These are phyloP conservation scores for Neoarthrinium moseri DNA, from an alignment of 2,329 filamentous ascomycete species.

Conservation along the genomic window DNA sequence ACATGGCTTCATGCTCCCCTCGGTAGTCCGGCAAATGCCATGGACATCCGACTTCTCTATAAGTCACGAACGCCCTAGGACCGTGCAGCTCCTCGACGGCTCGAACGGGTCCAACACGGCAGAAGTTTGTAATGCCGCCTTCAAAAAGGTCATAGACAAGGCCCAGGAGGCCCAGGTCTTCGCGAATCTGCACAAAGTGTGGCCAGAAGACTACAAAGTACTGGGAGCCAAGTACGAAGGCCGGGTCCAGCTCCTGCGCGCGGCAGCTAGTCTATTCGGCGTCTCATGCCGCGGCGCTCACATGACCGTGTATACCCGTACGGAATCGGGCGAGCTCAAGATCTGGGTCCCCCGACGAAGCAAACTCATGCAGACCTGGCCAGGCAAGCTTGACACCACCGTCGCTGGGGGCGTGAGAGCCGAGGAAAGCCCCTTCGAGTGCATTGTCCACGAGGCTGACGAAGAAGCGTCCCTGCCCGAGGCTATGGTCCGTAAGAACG, in stretches of 20 bases:
- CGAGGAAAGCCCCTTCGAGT: conserved; percentile 62
- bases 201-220: conserved; percentile 28
- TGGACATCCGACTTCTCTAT: conserved; percentile 35
- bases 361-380: conserved; percentile 65
- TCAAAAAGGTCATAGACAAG: conserved; percentile 22
- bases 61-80: conserved; percentile 22
- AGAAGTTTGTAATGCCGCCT: conserved; percentile 22
- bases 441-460: conserved; percentile 64
- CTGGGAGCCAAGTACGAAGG: conserved; percentile 21
- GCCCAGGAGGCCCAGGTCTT: conserved; percentile 19
- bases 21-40: conserved; percentile 42
- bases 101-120: conserved; percentile 20
- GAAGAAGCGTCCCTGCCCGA: conserved; percentile 70
- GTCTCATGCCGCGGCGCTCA: conserved; percentile 61
- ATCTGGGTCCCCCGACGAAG: conserved; percentile 70
- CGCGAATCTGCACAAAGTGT: conserved; percentile 18
- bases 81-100: conserved; percentile 24
- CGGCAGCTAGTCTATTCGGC: conserved; percentile 58
- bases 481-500: conserved; percentile 51
- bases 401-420: conserved; percentile 70
- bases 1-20: conserved; percentile 47
- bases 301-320: conserved; percentile 56
- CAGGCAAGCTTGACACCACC: conserved; percentile 70
- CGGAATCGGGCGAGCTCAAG: conserved; percentile 39
- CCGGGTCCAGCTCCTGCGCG: conserved; percentile 45